Evolutionary conservation across 345 rosid genomes (phyloP).

Genomic region (Eucalyptus sideroxylon): DNA sequence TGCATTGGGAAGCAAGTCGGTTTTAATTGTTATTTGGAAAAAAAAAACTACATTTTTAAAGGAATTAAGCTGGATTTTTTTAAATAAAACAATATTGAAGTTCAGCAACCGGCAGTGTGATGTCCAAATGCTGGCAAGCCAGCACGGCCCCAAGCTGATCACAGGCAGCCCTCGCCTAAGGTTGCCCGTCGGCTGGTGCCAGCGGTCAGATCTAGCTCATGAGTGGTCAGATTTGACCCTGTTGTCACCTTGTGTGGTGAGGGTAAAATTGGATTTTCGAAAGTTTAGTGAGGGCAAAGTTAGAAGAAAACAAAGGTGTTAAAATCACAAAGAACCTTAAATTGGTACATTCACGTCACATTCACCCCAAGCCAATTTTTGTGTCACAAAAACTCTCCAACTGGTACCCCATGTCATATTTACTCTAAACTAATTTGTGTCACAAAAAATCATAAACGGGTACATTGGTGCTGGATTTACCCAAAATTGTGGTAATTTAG

Average conservation of each 20-base stretch:
- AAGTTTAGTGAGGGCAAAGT: not conserved
- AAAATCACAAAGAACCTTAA: not conserved
- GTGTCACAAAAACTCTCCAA: not conserved
- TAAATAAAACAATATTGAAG: not conserved
- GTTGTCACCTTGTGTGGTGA: not conserved
- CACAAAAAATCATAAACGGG: not conserved
- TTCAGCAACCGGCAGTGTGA: not conserved
- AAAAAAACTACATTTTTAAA: not conserved
- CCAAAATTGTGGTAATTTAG: too few species aligned
- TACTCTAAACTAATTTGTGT: not conserved
- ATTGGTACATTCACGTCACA: not conserved
- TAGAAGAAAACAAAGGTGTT: not conserved
- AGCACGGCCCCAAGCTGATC: not conserved
- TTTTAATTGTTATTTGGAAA: not conserved
- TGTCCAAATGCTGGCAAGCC: not conserved
- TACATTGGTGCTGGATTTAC: not conserved
- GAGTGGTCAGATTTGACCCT: not conserved
- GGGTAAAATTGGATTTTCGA: not conserved
- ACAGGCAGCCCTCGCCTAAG: not conserved
- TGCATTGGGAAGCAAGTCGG: not conserved
- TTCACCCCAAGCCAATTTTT: not conserved
- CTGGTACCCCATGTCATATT: not conserved
- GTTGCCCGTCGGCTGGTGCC: rapidly evolving
- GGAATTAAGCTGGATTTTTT: not conserved
- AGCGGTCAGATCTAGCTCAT: too few species aligned